These are phyloP conservation scores for Alliaria petiolata DNA, from an alignment of 345 rosid species.

Conservation along the genomic window DNA sequence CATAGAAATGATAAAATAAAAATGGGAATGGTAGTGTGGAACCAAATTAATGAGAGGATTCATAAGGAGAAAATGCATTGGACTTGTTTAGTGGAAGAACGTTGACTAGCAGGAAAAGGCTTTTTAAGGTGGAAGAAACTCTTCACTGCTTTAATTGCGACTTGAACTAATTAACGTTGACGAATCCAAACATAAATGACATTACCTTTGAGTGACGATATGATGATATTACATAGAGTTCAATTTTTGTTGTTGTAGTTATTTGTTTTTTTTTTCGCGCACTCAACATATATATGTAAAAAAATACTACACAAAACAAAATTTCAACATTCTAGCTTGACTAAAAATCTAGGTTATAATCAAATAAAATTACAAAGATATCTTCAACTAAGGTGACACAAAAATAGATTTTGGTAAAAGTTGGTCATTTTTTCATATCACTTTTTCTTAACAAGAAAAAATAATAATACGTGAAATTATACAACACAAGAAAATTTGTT, in stretches of 20 bases:
- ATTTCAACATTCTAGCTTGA: too few species aligned
- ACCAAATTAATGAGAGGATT: slow-evolving; percentile 1
- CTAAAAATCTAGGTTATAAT: too few species aligned
- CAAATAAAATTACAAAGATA: too few species aligned
- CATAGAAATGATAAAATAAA: background rate
- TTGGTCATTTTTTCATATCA: too few species aligned
- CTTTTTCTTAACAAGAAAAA: too few species aligned
- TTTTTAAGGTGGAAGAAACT: background rate
- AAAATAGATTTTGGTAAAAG: too few species aligned
- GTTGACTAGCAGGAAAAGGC: background rate
- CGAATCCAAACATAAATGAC: background rate
- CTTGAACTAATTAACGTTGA: slow-evolving; percentile 32
- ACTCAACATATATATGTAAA: too few species aligned
- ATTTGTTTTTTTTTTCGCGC: too few species aligned
- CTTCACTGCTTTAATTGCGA: background rate
- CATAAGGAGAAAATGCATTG: background rate
- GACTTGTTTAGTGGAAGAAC: slow-evolving; percentile 21
- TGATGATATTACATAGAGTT: slow-evolving; percentile 2
- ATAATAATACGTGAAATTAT: too few species aligned
- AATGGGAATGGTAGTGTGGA: slow-evolving; percentile 2
- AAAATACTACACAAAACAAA: too few species aligned
- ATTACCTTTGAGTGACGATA: slow-evolving; percentile 21
- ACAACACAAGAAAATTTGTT: too few species aligned
- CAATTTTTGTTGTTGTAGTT: background rate
- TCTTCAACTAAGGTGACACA: too few species aligned